Base-by-base conservation (phyloP, 1,139 yeast species). In the Geotrichum klebahnii region DNA sequence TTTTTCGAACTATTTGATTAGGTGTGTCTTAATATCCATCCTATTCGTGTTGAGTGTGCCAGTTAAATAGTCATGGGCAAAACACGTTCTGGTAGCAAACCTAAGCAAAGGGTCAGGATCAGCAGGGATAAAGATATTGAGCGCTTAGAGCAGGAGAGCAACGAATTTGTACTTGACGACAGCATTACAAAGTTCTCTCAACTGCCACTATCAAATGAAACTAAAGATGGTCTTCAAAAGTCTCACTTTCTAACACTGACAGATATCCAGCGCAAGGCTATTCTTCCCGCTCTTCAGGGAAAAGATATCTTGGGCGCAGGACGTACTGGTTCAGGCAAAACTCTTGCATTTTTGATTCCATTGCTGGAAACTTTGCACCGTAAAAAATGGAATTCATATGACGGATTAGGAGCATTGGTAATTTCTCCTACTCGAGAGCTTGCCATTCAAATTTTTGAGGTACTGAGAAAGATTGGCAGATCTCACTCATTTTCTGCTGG, bases 241-340 rank as follows among this genome's bases (percentile, higher is more conserved):
- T 76, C 73, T 9, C 75, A 73, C 55, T 92, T 83, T 66, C 74
- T 84, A 2, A 76, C 81, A 20, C 67, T 89, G 70, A 92, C 98
- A 0, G 96, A 86, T 51, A 87, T 92, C 52, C 99, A 92, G 63
- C 79, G 77, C 58, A 81, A 80, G 48, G 76, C 96, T 3, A 86
- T 92, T 32, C 86, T 95, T 0, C 70, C 77, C 16, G 82, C 95
- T 0, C 72, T 92, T 55, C 81, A 85, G 60, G 94, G 95, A 0
- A 76, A 80, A 44, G 99, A 94, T 69, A 69, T 92, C 8, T 74
- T 92, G 59, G 97, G 90, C 24, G 95, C 97, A 20, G 98, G 98
- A 17, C 81, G 82, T 61, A 92, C 99, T 0, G 98, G 99, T 2
- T 88, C 96, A 1, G 99, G 99, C 44, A 92, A 92, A 66, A 92